These are phyloP conservation scores for Sophora flavescens DNA, from an alignment of 306 rosid species.

Conservation along the genomic window DNA sequence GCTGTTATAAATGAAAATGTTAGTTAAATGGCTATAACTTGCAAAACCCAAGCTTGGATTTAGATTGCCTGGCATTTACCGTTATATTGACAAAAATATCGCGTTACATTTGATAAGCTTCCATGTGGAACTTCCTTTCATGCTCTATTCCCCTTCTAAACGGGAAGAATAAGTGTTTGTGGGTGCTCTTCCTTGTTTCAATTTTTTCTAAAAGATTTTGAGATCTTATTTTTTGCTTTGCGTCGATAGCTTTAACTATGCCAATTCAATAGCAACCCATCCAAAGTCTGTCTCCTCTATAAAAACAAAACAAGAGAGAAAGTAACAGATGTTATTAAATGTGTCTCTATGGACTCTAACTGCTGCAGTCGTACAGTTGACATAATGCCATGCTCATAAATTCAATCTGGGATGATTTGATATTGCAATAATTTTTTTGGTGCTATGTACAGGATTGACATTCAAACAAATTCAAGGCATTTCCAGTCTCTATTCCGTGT, in stretches of 20 bases:
- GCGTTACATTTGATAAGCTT: background rate
- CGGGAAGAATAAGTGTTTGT: slow-evolving; percentile 25
- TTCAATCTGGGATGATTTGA: slow-evolving; percentile 21
- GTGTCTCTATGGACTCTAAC: slow-evolving; percentile 22
- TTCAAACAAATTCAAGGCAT: slow-evolving; percentile 83
- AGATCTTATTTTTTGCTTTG: background rate
- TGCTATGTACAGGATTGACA: slow-evolving; percentile 84
- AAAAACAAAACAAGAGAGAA: slow-evolving; percentile 13
- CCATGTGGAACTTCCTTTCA: background rate
- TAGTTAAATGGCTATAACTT: slow-evolving; percentile 25
- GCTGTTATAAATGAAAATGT: background rate
- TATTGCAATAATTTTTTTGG: slow-evolving; percentile 37
- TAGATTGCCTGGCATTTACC: slow-evolving; percentile 23
- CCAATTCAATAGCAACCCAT: slow-evolving; percentile 27
- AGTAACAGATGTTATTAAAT: slow-evolving; percentile 29
- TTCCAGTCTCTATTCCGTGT: slow-evolving; percentile 85
- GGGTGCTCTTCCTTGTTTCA: slow-evolving; percentile 12
- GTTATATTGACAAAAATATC: slow-evolving; percentile 18
- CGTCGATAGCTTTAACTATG: slow-evolving; percentile 21
- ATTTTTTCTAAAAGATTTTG: background rate
- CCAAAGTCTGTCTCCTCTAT: slow-evolving; percentile 30
- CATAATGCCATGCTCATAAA: slow-evolving; percentile 16
- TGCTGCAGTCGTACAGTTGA: slow-evolving; percentile 22
- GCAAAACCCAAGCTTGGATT: slow-evolving; percentile 33
- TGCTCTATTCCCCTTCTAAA: slow-evolving; percentile 29